Evolutionary conservation across 2,329 filamentous ascomycete genomes (phyloP).

Genomic region (Phialemonium atrogriseum): DNA sequence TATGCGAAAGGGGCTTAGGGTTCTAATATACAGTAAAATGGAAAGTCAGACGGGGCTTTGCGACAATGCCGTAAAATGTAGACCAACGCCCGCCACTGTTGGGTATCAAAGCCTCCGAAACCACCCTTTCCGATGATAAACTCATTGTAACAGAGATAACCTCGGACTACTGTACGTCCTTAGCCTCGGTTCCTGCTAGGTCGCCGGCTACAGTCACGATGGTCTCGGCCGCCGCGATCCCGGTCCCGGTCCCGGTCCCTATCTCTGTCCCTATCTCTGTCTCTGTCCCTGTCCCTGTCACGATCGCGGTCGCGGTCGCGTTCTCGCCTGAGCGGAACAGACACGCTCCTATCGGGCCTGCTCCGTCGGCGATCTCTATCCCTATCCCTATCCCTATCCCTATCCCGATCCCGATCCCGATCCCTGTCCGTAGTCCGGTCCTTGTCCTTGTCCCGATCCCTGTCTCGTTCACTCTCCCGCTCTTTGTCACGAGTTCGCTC

Average conservation of each 20-base stretch:
- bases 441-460: slow-evolving; percentile 3
- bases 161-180: too few species aligned
- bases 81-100: too few species aligned
- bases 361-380: background rate
- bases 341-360: background rate
- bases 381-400: slow-evolving; percentile 8
- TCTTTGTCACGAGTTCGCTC: background rate
- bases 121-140: too few species aligned
- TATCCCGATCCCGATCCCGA: slow-evolving; percentile 4
- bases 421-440: slow-evolving; percentile 2
- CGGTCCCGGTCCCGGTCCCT: slow-evolving; percentile 4
- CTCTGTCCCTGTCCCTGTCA: slow-evolving; percentile 10
- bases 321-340: slow-evolving; percentile 8
- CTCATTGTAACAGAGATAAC: background rate
- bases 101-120: too few species aligned
- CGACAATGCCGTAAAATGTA: too few species aligned
- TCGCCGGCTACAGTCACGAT: slow-evolving; percentile 12
- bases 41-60: too few species aligned
- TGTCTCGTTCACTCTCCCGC: slow-evolving; percentile 1
- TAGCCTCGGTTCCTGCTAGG: slow-evolving; percentile 19
- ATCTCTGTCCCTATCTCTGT: slow-evolving; percentile 7
- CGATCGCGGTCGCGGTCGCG: slow-evolving; percentile 12
- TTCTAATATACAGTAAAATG: too few species aligned
- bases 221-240: slow-evolving; percentile 10
- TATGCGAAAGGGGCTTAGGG: too few species aligned